Evolutionary conservation across 2,329 filamentous ascomycete species (phyloP).

Genomic region (Knufia petricola): DNA sequence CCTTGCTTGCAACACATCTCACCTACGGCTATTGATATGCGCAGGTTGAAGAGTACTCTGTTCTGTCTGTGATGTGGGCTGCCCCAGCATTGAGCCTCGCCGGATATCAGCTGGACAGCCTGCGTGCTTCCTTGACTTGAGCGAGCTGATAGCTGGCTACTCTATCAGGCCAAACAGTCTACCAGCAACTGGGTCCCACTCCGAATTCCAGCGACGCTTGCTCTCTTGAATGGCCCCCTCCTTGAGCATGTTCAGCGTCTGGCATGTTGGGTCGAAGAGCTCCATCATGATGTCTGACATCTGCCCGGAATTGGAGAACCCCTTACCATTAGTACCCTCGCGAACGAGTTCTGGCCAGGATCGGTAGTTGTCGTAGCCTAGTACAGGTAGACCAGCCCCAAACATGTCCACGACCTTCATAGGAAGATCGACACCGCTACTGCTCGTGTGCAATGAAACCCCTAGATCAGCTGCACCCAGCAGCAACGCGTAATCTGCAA

Average conservation of each 20-base stretch:
- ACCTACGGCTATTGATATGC: conserved; percentile 1
- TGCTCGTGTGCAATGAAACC: conserved; percentile 84
- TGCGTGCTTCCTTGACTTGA: not conserved
- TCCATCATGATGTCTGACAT: conserved; percentile 54
- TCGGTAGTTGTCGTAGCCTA: conserved; percentile 74
- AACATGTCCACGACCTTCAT: conserved; percentile 99
- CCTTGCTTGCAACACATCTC: not conserved
- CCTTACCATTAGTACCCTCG: conserved; percentile 75
- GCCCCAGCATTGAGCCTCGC: conserved; percentile 3
- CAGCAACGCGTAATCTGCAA: conserved; percentile 72
- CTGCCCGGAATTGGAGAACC: conserved; percentile 64
- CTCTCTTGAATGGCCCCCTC: conserved; percentile 66
- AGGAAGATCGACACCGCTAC: conserved; percentile 86
- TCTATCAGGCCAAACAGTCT: conserved; percentile 49
- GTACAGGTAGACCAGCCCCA: conserved; percentile 81
- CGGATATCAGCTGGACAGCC: not conserved
- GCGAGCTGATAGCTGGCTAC: conserved; percentile 1
- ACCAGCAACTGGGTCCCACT: conserved; percentile 80
- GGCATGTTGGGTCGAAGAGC: conserved; percentile 49
- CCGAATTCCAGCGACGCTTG: conserved; percentile 72
- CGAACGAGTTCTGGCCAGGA: conserved; percentile 86
- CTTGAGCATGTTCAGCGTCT: conserved; percentile 52
- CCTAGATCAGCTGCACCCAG: conserved; percentile 81
- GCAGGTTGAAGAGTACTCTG: conserved; percentile 5
- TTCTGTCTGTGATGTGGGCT: conserved; percentile 5